Evolutionary conservation across 1,284 basidiomycete genomes (phyloP).

Genomic region (Leccinum pachyderme): DNA sequence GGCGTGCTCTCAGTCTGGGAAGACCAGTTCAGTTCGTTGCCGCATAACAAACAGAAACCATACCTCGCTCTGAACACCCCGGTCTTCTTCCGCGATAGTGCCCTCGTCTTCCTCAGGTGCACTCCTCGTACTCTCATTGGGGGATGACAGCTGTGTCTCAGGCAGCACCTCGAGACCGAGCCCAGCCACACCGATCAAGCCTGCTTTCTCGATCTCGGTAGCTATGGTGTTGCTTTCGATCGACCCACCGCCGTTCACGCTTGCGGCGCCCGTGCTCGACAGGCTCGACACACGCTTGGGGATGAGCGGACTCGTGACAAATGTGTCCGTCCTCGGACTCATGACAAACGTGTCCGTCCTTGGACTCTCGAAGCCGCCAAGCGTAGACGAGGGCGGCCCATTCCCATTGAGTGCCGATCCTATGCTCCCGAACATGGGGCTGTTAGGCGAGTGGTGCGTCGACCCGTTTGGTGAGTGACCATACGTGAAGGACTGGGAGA

Average conservation of each 20-base stretch:
- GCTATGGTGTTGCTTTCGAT: slow-evolving; percentile 14
- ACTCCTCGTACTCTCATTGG: slow-evolving; percentile 60
- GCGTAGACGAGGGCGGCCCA: slow-evolving; percentile 18
- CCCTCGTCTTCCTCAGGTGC: slow-evolving; percentile 34
- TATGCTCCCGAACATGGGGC: slow-evolving; percentile 32
- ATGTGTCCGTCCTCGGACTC: slow-evolving; percentile 36
- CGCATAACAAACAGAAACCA: slow-evolving; percentile 21
- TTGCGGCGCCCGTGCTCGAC: slow-evolving; percentile 26
- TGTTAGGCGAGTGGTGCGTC: slow-evolving; percentile 36
- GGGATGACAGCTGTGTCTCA: slow-evolving; percentile 51
- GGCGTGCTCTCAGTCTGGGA: slow-evolving; percentile 43
- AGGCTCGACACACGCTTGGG: slow-evolving; percentile 31
- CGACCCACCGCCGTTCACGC: slow-evolving; percentile 27
- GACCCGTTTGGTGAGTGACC: slow-evolving; percentile 39
- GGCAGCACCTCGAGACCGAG: slow-evolving; percentile 29
- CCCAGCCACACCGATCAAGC: slow-evolving; percentile 21
- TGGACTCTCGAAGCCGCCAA: slow-evolving; percentile 41
- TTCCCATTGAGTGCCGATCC: slow-evolving; percentile 23
- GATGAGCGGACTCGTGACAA: slow-evolving; percentile 16
- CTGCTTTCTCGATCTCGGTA: slow-evolving; percentile 18
- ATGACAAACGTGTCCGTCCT: slow-evolving; percentile 28
- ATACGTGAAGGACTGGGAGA: slow-evolving; percentile 35
- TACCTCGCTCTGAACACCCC: slow-evolving; percentile 67
- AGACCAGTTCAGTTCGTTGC: slow-evolving; percentile 4
- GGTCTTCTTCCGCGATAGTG: slow-evolving; percentile 50